Conservation (phyloP, 495 filamentous ascomycete species). For the Penicillium longicatenatum region DNA sequence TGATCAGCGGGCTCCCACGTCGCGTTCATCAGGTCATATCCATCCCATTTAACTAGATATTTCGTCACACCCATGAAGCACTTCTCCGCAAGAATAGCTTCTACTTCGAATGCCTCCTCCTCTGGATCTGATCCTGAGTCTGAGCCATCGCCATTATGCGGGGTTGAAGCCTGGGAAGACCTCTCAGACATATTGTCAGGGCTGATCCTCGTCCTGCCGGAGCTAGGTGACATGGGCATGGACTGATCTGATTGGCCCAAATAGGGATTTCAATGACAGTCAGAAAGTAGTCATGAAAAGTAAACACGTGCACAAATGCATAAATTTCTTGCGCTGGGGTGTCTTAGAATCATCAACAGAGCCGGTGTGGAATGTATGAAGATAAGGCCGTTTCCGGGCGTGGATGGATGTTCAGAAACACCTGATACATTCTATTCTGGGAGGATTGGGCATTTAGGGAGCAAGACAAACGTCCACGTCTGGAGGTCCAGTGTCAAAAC, state of each 20-base stretch:
- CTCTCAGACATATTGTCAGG: not conserved
- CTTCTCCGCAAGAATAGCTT: slow-evolving; percentile 52
- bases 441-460: not conserved
- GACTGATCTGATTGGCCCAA: not conserved
- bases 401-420: not conserved
- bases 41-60: slow-evolving; percentile 70
- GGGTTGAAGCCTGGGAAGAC: not conserved
- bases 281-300: not conserved
- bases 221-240: not conserved
- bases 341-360: not conserved
- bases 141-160: not conserved
- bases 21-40: slow-evolving; percentile 51
- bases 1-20: slow-evolving; percentile 63
- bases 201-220: not conserved
- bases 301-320: not conserved
- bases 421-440: not conserved
- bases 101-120: slow-evolving; percentile 42
- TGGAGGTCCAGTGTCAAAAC: not conserved
- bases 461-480: not conserved
- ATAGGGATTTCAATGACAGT: not conserved
- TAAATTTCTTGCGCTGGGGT: not conserved
- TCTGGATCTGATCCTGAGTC: not conserved
- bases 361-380: not conserved
- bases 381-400: not conserved
- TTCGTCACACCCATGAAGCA: slow-evolving; percentile 33